A percentile compares a stretch with the other conserved stretches of the same genome.
Evolutionary conservation across 2,329 filamentous ascomycete genomes (phyloP).

Genomic region (Onygenales sp.): DNA sequence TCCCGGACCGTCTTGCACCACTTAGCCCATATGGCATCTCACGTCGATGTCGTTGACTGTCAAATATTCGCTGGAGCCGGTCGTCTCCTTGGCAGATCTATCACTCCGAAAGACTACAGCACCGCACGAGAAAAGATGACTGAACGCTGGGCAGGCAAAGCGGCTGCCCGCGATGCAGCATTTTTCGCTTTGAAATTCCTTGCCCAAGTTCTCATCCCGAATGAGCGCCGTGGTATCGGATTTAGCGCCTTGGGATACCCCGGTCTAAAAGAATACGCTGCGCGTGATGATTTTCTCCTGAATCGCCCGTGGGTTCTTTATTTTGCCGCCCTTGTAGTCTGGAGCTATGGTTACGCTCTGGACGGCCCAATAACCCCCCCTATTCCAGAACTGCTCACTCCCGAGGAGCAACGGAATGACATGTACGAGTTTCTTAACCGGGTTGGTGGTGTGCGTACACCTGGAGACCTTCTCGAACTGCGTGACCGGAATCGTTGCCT

Average conservation of each 20-base stretch:
- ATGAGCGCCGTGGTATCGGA: conserved; percentile 30
- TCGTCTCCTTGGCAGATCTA: conserved; percentile 72
- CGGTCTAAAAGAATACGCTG: conserved; percentile 52
- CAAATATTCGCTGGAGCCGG: conserved; percentile 90
- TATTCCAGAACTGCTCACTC: conserved; percentile 43
- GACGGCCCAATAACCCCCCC: conserved; percentile 60
- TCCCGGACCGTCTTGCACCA: conserved; percentile 84
- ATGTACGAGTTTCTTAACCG: conserved; percentile 71
- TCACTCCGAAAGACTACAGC: conserved; percentile 71
- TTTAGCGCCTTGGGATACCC: neutral
- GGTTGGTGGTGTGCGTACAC: conserved; percentile 61
- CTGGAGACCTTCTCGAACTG: conserved; percentile 66
- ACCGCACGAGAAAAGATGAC: conserved; percentile 76
- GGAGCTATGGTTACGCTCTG: conserved; percentile 86
- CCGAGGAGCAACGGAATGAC: conserved; percentile 59
- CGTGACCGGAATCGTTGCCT: conserved; percentile 73
- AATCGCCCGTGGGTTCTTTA: conserved; percentile 95
- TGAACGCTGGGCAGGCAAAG: conserved; percentile 79
- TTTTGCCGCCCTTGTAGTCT: conserved; percentile 83
- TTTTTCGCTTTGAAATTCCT: conserved; percentile 89
- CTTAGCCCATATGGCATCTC: conserved; percentile 94
- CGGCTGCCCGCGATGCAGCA: conserved; percentile 78
- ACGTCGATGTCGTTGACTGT: conserved; percentile 94
- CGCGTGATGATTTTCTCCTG: conserved; percentile 77
- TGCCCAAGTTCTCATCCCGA: conserved; percentile 66